A percentile compares a stretch with the other conserved stretches of the same genome.
These are phyloP conservation scores for Paecilomyces sp. DNA, from an alignment of 2,329 filamentous ascomycete species.

Conservation along the genomic window DNA sequence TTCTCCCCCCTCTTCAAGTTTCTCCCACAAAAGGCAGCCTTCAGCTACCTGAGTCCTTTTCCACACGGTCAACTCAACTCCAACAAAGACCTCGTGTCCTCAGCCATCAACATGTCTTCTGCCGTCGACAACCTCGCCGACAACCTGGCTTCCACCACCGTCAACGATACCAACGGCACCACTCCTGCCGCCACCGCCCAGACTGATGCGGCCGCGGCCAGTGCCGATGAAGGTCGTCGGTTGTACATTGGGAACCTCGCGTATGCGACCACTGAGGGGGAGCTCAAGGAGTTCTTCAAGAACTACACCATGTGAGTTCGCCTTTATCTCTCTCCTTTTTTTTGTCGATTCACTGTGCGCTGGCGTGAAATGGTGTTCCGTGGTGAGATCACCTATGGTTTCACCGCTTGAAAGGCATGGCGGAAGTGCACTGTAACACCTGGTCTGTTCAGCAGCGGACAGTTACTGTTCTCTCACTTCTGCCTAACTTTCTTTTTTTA, in stretches of 20 bases:
- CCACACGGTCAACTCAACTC: conserved; percentile 16
- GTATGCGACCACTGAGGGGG: conserved; percentile 99
- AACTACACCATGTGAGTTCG: conserved; percentile 92
- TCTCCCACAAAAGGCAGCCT: conserved; percentile 35
- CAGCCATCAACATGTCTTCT: conserved; percentile 69
- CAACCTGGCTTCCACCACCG: conserved; percentile 59
- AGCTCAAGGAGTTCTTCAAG: conserved; percentile 99
- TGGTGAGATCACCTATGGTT: not conserved
- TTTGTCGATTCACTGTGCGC: not conserved
- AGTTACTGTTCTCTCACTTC: not conserved
- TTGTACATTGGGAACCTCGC: conserved; percentile 99
- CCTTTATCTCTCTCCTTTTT: too few species aligned
- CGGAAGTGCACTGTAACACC: not conserved
- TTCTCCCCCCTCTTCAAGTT: conserved; percentile 57
- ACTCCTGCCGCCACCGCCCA: conserved; percentile 64
- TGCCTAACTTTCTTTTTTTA: not conserved
- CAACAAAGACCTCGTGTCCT: conserved; percentile 28
- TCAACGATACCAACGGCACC: conserved; percentile 52
- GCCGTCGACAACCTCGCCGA: conserved; percentile 62
- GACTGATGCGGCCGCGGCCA: conserved; percentile 89
- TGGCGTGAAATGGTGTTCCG: not conserved
- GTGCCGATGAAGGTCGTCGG: conserved; percentile 96
- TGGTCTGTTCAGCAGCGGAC: not conserved
- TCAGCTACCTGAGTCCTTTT: conserved; percentile 60
- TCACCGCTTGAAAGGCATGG: not conserved